Evolutionary conservation across 169 alveolate genomes (phyloP), one percentile per base, ranked within the genome.

Genomic region (Plasmodium reichenowi): DNA sequence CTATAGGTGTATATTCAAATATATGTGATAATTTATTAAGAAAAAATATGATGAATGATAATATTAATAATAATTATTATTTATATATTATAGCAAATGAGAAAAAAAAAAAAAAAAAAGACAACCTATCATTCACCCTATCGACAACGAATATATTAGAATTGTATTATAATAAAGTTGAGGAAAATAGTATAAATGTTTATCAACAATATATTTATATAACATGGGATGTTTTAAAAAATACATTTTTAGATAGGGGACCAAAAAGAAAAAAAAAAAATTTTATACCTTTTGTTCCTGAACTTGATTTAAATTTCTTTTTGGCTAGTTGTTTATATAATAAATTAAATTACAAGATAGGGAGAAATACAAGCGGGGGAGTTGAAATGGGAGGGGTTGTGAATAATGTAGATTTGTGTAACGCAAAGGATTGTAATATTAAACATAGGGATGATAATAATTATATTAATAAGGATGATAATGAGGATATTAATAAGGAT

Each of bases 321-420:
- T 72, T 86, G 47, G 92, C 92, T 60, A 86, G 88, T 47, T 59
- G 92, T 60, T 50, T 86, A 15, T 86, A 86, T 67, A 86, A 62
- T 64, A 59, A 60, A 45, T 17, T 52, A 17, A 86, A 86, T 72
- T 86, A 86, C 67, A 86, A 86, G 72, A 17, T 48, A 54, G 70
- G 13, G 3, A 15, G 38, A 13, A 5, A 29, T 22, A 15, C 13
- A 15, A 8, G 7, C 0, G 80, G 32, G 0, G 0, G 8, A 4
- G 47, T 24, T 9, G 26, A 72, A 26, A 17, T 7, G 32, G 24
- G 20, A 45, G 52, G 24, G 15, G 78, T 3, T 12, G 7, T 38
- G 3, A 47, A 50, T 24, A 20, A 50, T 8, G 17, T 2, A 17
- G 83, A 38, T 47, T 13, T 3, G 8, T 32, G 45, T 32, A 3